Evolutionary conservation across 2,329 filamentous ascomycete species (phyloP), one percentile per base, ranked within the genome.

Genomic region (Bipolaris oryzae): DNA sequence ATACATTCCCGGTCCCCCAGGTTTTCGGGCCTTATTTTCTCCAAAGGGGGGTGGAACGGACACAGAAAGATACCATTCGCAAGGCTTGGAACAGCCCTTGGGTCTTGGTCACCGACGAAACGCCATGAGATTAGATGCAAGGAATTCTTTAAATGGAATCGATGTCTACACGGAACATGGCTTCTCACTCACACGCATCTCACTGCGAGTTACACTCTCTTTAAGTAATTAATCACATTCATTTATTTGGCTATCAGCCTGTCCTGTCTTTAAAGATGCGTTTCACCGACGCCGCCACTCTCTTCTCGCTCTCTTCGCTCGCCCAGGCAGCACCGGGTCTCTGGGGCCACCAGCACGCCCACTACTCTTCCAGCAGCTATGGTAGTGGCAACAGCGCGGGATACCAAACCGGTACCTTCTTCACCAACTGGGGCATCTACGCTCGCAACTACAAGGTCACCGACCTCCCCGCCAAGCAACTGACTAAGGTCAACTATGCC

Each of bases 401-500:
- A 23, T 89, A 85, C 77, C 85, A 87, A 58, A 81, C 86, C 3
- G 87, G 91, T 37, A 85, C 85, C 35, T 91, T 90, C 77, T 91
- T 86, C 69, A 86, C 89, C 61, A 90, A 90, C 76, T 90, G 87
- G 84, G 74, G 90, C 60, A 94, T 96, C 66, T 97, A 97, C 75
- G 92, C 81, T 44, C 87, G 93, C 55, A 88, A 93, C 66, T 89
- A 94, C 73, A 85, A 87, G 18, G 91, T 93, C 0, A 90, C 95
- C 70, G 87, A 96, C 73, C 84, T 98, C 2, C 90, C 90, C 0
- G 85, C 84, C 5, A 85, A 93, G 53, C 89, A 91, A 53, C 84
- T 97, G 46, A 97, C 93, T 0, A 94, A 97, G 71, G 78, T 97
- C 11, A 85, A 96, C 20, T 97, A 96, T 68, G 85, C 92, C 15